Conservation (phyloP, 2,329 filamentous ascomycete species). For the Penicillium sp. region DNA sequence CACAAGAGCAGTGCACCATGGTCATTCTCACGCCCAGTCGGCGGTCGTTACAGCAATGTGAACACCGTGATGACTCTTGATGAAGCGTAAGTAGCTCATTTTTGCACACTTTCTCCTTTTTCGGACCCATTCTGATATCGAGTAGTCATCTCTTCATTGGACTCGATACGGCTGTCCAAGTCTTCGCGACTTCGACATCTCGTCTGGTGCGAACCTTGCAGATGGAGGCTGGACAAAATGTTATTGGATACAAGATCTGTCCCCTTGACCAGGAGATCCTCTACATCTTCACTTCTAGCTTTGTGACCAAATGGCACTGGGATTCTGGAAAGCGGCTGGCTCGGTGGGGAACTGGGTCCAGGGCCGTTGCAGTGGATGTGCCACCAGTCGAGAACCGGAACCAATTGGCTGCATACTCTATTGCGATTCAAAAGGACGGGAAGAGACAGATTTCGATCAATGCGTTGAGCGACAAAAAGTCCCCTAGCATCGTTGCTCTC, state of each 20-base stretch:
- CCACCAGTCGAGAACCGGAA: slow-evolving; percentile 24
- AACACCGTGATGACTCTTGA: slow-evolving; percentile 60
- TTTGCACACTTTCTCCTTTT: background rate
- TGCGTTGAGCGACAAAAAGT: slow-evolving; percentile 21
- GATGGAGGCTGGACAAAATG: slow-evolving; percentile 46
- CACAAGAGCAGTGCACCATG: slow-evolving; percentile 32
- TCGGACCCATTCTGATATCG: slow-evolving; percentile 1
- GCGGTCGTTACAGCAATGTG: slow-evolving; percentile 56
- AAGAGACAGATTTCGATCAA: slow-evolving; percentile 38
- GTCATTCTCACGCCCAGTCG: slow-evolving; percentile 51
- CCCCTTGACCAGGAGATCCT: slow-evolving; percentile 51
- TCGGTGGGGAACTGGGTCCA: slow-evolving; percentile 44
- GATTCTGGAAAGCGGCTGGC: slow-evolving; percentile 45
- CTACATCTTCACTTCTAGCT: slow-evolving; percentile 55
- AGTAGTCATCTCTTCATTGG: slow-evolving; percentile 70
- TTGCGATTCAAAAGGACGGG: slow-evolving; percentile 35
- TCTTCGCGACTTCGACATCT: slow-evolving; percentile 80
- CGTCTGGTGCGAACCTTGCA: slow-evolving; percentile 72
- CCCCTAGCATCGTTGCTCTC: slow-evolving; percentile 26
- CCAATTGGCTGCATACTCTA: slow-evolving; percentile 39
- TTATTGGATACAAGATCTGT: slow-evolving; percentile 56
- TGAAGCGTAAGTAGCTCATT: slow-evolving; percentile 48
- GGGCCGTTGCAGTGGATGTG: slow-evolving; percentile 34
- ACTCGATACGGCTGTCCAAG: slow-evolving; percentile 71
- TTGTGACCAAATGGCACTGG: slow-evolving; percentile 61